These are phyloP conservation scores for Trichoderma sp. DNA, from an alignment of 2,329 filamentous ascomycete genomes.

Conservation along the genomic window DNA sequence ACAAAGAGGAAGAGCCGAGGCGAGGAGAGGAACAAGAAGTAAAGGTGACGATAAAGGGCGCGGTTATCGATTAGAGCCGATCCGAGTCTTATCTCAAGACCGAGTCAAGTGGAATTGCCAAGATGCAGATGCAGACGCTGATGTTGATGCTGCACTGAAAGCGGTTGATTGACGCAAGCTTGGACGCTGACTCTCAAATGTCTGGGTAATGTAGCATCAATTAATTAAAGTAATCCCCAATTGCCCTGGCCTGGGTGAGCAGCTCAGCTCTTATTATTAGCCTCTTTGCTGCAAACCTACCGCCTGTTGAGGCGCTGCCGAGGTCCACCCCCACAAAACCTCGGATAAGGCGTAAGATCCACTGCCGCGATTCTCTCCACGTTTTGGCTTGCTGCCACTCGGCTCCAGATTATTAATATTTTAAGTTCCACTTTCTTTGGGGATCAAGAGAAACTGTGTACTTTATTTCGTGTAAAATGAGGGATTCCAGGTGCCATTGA, in stretches of 20 bases:
- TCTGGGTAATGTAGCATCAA: background rate
- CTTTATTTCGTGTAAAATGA: background rate
- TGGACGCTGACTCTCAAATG: background rate
- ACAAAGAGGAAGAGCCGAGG: background rate
- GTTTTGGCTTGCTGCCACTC: background rate
- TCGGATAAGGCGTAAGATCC: slow-evolving; percentile 6
- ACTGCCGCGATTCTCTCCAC: background rate
- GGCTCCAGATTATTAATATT: background rate
- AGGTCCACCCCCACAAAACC: slow-evolving; percentile 20
- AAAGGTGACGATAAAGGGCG: background rate
- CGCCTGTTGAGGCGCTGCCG: background rate
- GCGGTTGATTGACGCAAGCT: background rate
- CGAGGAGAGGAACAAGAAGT: background rate
- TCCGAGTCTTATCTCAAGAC: background rate
- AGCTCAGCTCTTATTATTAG: background rate
- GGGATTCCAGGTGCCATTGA: background rate
- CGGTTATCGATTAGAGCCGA: background rate
- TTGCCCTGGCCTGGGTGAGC: background rate
- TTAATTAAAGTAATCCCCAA: background rate
- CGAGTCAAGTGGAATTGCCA: background rate
- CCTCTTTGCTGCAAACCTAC: background rate
- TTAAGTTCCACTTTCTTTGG: background rate
- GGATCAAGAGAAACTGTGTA: background rate
- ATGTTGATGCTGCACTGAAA: background rate
- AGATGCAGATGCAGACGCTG: background rate